phyloP scores from a whole-genome alignment of 495 filamentous ascomycete genomes.

The Lentithecium fluviatile region DNA sequence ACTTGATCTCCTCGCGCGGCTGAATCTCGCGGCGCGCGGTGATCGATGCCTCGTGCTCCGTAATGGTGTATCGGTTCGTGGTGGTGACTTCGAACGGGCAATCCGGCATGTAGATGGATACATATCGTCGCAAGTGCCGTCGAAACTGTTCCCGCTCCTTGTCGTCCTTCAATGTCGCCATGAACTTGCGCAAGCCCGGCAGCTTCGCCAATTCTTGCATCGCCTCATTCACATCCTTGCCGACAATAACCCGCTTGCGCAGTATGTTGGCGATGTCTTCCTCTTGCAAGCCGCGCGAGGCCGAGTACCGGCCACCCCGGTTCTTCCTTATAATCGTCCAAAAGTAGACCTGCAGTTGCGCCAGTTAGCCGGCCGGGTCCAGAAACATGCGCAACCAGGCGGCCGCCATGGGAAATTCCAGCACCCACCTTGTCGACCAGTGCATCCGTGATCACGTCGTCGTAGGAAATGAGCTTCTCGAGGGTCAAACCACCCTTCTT shows the following conservation, averaged over 20 bases:
- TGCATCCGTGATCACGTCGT: slow-evolving; percentile 94
- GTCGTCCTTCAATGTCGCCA: slow-evolving; percentile 61
- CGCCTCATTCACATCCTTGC: slow-evolving; percentile 66
- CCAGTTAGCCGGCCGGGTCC: slow-evolving; percentile 20
- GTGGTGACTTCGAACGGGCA: slow-evolving; percentile 91
- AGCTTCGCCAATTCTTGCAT: slow-evolving; percentile 68
- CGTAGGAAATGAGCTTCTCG: slow-evolving; percentile 83
- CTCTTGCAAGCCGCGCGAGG: slow-evolving; percentile 75
- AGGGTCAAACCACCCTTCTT: slow-evolving; percentile 75
- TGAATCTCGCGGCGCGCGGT: slow-evolving; percentile 77
- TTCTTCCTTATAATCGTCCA: slow-evolving; percentile 97
- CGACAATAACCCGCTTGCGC: slow-evolving; percentile 70
- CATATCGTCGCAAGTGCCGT: slow-evolving; percentile 83
- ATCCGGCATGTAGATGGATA: slow-evolving; percentile 88
- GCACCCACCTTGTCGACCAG: slow-evolving; percentile 84
- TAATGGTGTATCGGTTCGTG: slow-evolving; percentile 94
- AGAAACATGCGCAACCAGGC: slow-evolving; percentile 28
- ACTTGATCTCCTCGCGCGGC: slow-evolving; percentile 83
- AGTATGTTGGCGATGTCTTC: slow-evolving; percentile 78
- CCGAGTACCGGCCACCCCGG: slow-evolving; percentile 71
- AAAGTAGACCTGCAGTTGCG: slow-evolving; percentile 69
- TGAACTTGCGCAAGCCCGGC: slow-evolving; percentile 69
- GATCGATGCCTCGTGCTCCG: slow-evolving; percentile 79
- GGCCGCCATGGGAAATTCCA: slow-evolving; percentile 25
- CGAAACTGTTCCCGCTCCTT: slow-evolving; percentile 86